Evolutionary conservation across 208 protist species (phyloP).

Genomic region (Acanthamoeba triangularis): DNA sequence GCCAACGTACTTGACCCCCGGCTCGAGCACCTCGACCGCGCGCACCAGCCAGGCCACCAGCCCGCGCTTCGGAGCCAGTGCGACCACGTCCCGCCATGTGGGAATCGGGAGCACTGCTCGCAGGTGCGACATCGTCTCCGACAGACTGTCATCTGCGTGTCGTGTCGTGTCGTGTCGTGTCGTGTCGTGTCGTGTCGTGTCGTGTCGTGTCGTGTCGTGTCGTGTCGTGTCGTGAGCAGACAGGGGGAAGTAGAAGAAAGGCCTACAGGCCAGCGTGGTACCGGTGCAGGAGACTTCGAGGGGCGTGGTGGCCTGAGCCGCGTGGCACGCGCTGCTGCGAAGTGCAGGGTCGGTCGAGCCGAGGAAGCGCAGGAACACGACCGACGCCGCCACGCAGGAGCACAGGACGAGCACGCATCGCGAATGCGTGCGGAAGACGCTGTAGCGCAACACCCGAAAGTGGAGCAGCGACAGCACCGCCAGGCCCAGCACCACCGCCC

Average conservation of each 20-base stretch:
- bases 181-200: too few species aligned
- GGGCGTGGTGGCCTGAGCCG: neutral
- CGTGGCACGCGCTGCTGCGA: neutral
- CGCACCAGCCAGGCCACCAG: neutral
- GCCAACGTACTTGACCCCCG: neutral
- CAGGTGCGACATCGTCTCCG: neutral
- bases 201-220: too few species aligned
- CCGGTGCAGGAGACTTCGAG: neutral
- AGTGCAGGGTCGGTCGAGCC: neutral
- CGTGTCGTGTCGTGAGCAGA: neutral
- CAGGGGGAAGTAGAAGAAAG: too few species aligned
- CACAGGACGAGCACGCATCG: constrained; percentile 5
- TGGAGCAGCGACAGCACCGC: neutral
- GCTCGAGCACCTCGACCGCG: neutral
- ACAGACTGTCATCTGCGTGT: neutral
- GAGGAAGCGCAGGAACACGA: neutral
- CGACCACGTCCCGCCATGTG: neutral
- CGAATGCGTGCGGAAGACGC: neutral
- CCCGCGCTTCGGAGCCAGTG: neutral
- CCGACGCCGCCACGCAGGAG: neutral
- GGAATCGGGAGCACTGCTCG: neutral
- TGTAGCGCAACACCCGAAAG: neutral
- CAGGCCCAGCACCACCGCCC: neutral
- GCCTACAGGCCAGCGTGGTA: neutral
- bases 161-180: too few species aligned